Conservation (phyloP, 345 rosid species). For the Syzygium grande region DNA sequence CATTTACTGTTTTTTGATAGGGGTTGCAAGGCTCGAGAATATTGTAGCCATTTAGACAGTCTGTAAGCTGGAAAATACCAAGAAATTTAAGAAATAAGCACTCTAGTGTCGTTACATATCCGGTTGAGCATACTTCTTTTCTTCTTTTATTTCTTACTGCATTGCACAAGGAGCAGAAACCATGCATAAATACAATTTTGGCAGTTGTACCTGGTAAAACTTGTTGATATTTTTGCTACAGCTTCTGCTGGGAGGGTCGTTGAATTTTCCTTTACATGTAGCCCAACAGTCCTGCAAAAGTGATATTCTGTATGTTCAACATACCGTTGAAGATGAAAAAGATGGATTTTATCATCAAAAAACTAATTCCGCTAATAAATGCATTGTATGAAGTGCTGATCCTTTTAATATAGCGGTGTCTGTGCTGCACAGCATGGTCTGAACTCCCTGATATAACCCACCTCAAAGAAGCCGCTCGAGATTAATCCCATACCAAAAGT, state of each 20-base stretch:
- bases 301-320: not conserved
- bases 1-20: not conserved
- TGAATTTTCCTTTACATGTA: conserved; percentile 26
- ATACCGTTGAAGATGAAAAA: not conserved
- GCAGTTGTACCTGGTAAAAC: not conserved
- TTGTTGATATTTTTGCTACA: not conserved
- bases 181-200: not conserved
- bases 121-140: not conserved
- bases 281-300: not conserved
- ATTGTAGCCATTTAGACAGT: conserved; percentile 24
- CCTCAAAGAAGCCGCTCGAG: conserved; percentile 15
- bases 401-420: not conserved
- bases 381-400: not conserved
- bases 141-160: not conserved
- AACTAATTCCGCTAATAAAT: not conserved
- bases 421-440: not conserved
- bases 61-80: not conserved
- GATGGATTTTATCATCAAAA: not conserved
- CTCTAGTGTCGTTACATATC: not conserved
- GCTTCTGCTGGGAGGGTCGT: not conserved
- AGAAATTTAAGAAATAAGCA: not conserved
- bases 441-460: not conserved
- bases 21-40: conserved; percentile 40
- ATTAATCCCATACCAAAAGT: conserved; percentile 31
- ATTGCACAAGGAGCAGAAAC: not conserved